A percentile compares a stretch with the other conserved stretches of the same genome.
Evolutionary conservation across 1,139 yeast species (phyloP).

Genomic region (Meyerozyma athensensis): DNA sequence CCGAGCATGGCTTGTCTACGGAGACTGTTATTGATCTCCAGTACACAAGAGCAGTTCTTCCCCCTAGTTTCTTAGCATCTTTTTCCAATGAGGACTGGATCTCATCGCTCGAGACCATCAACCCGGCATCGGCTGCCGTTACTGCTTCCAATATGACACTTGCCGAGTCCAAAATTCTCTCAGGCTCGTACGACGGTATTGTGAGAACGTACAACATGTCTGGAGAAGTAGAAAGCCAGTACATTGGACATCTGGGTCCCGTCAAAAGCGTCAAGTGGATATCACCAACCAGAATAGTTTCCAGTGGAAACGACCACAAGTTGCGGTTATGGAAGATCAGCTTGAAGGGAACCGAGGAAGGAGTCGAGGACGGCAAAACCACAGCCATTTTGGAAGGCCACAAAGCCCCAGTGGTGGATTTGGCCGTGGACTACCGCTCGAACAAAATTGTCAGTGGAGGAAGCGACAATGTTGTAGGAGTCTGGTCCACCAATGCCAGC

Average conservation of each 20-base stretch:
- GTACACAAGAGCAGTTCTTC: slow-evolving; percentile 87
- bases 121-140: slow-evolving; percentile 24
- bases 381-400: slow-evolving; percentile 86
- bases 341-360: slow-evolving; percentile 44
- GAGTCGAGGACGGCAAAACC: slow-evolving; percentile 67
- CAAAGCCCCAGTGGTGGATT: slow-evolving; percentile 75
- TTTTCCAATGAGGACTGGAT: slow-evolving; percentile 96
- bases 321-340: slow-evolving; percentile 83
- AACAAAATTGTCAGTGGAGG: slow-evolving; percentile 77
- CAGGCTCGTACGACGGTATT: slow-evolving; percentile 93
- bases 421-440: slow-evolving; percentile 52
- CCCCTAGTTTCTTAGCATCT: slow-evolving; percentile 87
- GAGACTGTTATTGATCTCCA: slow-evolving; percentile 81
- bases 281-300: slow-evolving; percentile 67
- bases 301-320: slow-evolving; percentile 87
- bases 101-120: slow-evolving; percentile 61
- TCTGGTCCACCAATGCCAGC: slow-evolving; percentile 85
- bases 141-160: slow-evolving; percentile 26
- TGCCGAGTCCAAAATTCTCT: slow-evolving; percentile 52
- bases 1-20: slow-evolving; percentile 70
- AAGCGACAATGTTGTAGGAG: slow-evolving; percentile 72
- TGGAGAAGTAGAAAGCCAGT: slow-evolving; percentile 79
- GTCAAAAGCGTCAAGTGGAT: slow-evolving; percentile 79
- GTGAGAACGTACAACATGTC: slow-evolving; percentile 84
- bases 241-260: slow-evolving; percentile 84